Percentiles rank a stretch among this genome's conserved stretches.
phyloP scores from a whole-genome alignment of 2,329 filamentous ascomycete species.

The Phaeosphaeriaceae sp. region DNA sequence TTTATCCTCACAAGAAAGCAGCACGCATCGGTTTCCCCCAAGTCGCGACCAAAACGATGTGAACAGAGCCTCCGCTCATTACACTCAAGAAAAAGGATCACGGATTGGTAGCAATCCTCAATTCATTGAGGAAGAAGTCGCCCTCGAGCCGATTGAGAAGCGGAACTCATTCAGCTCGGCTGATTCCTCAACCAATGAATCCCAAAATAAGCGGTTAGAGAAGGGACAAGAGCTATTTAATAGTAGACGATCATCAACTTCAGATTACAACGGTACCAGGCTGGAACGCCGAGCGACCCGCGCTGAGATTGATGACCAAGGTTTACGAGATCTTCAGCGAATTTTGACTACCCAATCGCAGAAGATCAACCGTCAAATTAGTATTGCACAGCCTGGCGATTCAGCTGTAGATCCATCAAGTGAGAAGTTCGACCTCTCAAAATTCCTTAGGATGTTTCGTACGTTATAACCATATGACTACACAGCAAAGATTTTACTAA shows the following conservation, averaged over 20 bases:
- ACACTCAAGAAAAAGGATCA: not conserved
- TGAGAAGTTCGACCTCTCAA: constrained; percentile 61
- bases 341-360: constrained; percentile 35
- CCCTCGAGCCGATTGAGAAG: constrained; percentile 16
- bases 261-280: constrained; percentile 4
- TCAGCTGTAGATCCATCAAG: constrained; percentile 60
- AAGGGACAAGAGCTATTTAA: constrained; percentile 12
- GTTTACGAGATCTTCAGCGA: constrained; percentile 33
- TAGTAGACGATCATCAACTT: constrained; percentile 4
- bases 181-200: constrained; percentile 28
- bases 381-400: constrained; percentile 47
- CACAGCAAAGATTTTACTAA: too few relatives aligned
- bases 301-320: constrained; percentile 32
- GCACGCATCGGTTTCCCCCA: not conserved
- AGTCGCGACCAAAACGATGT: not conserved
- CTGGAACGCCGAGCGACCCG: constrained; percentile 24
- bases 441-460: constrained; percentile 57
- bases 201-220: constrained; percentile 11
- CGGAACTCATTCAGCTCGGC: constrained; percentile 18
- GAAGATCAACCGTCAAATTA: constrained; percentile 24
- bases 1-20: not conserved
- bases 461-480: not conserved
- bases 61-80: not conserved
- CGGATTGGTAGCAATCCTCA: constrained; percentile 3
- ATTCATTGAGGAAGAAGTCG: constrained; percentile 14